Evolutionary conservation across 1,284 basidiomycete genomes (phyloP).

Genomic region (Exobasidium cylindrosporum): DNA sequence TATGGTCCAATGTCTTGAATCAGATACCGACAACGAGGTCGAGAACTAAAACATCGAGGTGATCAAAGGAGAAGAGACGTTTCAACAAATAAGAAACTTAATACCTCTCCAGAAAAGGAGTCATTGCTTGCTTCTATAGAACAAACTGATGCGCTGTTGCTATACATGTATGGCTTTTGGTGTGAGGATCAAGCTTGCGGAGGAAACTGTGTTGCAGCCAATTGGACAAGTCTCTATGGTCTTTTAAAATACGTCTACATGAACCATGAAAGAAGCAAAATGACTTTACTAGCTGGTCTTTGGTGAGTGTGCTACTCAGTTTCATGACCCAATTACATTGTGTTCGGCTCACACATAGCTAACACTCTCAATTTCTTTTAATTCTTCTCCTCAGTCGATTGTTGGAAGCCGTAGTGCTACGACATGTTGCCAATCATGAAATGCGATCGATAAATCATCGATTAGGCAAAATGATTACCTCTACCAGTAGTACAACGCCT

Average conservation of each 20-base stretch:
- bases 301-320: constrained; percentile 26
- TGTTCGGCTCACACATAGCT: constrained; percentile 8
- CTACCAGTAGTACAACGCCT: not conserved
- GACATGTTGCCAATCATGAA: constrained; percentile 29
- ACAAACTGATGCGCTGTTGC: constrained; percentile 59
- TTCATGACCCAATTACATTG: no score
- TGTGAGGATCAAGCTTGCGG: constrained; percentile 55
- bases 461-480: constrained; percentile 7
- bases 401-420: constrained; percentile 29
- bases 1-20: no score
- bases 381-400: constrained; percentile 28
- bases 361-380: no score
- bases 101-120: constrained; percentile 15
- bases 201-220: constrained; percentile 17
- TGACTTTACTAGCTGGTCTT: constrained; percentile 26
- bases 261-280: constrained; percentile 23
- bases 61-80: constrained; percentile 31
- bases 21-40: constrained; percentile 31
- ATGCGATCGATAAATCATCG: constrained; percentile 15
- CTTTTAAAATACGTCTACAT: constrained; percentile 28
- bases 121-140: constrained; percentile 55
- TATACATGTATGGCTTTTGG: constrained; percentile 60
- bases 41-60: constrained; percentile 53
- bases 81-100: constrained; percentile 3
- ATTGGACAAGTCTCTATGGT: constrained; percentile 33